These are phyloP conservation scores for Metschnikowia colocasiae DNA, from an alignment of 805 yeast species.

Conservation along the genomic window DNA sequence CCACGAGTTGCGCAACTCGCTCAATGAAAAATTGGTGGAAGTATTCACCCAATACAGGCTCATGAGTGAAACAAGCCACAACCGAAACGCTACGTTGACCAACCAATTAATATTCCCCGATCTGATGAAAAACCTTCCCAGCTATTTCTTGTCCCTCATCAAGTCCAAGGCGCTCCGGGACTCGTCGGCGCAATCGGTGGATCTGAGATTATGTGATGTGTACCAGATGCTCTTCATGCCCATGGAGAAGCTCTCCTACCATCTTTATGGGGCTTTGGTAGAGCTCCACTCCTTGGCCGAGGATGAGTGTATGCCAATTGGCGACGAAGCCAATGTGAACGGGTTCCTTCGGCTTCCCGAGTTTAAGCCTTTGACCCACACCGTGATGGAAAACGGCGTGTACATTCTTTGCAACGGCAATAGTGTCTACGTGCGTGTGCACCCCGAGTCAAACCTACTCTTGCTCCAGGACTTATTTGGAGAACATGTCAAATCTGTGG, in stretches of 20 bases:
- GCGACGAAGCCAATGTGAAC: constrained; percentile 38
- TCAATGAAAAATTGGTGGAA: constrained; percentile 40
- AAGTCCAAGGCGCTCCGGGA: constrained; percentile 63
- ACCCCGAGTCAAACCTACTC: constrained; percentile 61
- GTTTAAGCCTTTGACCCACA: constrained; percentile 41
- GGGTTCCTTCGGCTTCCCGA: constrained; percentile 48
- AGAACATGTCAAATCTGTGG: constrained; percentile 39
- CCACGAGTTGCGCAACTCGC: constrained; percentile 36
- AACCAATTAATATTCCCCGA: constrained; percentile 79
- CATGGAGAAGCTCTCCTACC: constrained; percentile 53
- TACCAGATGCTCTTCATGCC: constrained; percentile 51
- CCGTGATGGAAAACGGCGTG: constrained; percentile 63
- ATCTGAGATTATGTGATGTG: constrained; percentile 57
- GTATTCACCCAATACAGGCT: constrained; percentile 49
- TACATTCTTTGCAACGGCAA: constrained; percentile 73
- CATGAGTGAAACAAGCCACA: constrained; percentile 42
- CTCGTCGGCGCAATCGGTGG: constrained; percentile 49
- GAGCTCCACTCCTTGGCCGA: constrained; percentile 65
- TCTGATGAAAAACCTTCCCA: constrained; percentile 66
- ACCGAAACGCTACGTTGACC: constrained; percentile 31
- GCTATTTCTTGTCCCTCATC: constrained; percentile 62
- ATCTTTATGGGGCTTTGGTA: constrained; percentile 76
- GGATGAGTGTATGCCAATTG: constrained; percentile 42
- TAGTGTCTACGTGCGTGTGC: constrained; percentile 59
- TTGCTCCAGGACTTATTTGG: constrained; percentile 77